Percentiles rank a stretch among this genome's conserved stretches.
Evolutionary conservation across 768 basidiomycete species (phyloP).

Genomic region (Mycena polygramma): DNA sequence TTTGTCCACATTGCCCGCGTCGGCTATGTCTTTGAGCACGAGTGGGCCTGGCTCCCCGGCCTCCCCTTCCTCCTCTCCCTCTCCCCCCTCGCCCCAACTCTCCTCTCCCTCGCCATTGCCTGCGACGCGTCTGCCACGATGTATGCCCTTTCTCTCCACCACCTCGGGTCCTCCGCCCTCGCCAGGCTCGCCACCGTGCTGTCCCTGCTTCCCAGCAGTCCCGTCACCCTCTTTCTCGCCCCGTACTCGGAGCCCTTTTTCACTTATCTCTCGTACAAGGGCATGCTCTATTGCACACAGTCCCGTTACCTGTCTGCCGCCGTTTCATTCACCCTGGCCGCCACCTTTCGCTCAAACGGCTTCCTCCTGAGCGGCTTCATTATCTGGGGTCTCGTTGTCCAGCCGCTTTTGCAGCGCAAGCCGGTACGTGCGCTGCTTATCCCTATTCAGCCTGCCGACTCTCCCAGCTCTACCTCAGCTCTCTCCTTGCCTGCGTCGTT

Average conservation of each 20-base stretch:
- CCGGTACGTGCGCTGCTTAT: conserved; percentile 46
- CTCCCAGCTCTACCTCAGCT: conserved; percentile 50
- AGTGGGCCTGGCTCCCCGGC: conserved; percentile 91
- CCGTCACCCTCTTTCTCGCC: conserved; percentile 76
- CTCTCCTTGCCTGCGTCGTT: conserved; percentile 51
- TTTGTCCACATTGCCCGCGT: conserved; percentile 76
- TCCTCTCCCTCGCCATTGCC: conserved; percentile 50
- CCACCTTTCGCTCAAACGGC: conserved; percentile 83
- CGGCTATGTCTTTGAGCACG: conserved; percentile 77
- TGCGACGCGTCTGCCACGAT: conserved; percentile 61
- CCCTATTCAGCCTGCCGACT: conserved; percentile 18
- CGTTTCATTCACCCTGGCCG: conserved; percentile 72
- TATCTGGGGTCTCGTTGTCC: conserved; percentile 76
- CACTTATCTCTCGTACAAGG: conserved; percentile 83
- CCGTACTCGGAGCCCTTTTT: conserved; percentile 91
- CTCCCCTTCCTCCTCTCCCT: conserved; percentile 59
- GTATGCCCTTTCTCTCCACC: conserved; percentile 70
- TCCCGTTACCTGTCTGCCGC: conserved; percentile 68
- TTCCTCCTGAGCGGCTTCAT: conserved; percentile 83
- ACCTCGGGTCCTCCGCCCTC: conserved; percentile 67
- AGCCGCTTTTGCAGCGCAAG: conserved; percentile 59
- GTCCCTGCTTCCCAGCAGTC: conserved; percentile 86
- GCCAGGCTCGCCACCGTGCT: conserved; percentile 74
- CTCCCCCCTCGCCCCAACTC: conserved; percentile 52
- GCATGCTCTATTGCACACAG: conserved; percentile 70